Percentiles rank a stretch among this genome's conserved stretches.
These are phyloP conservation scores for Beauveria medogensis DNA, from an alignment of 2,329 filamentous ascomycete genomes.

Conservation along the genomic window DNA sequence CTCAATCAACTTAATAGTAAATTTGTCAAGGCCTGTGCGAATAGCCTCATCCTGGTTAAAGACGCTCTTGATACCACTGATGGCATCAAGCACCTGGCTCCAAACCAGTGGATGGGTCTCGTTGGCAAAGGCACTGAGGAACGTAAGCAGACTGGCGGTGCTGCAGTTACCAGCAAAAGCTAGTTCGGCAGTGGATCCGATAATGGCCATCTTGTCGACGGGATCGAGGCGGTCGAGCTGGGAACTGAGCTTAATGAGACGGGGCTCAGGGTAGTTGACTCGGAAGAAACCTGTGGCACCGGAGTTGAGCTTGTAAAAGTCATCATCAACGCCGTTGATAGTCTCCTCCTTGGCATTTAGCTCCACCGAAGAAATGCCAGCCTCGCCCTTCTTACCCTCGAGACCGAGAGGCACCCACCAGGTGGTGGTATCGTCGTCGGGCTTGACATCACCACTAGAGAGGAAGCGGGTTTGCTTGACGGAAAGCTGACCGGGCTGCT, in stretches of 20 bases:
- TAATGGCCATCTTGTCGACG: slow-evolving; percentile 86
- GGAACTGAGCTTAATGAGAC: slow-evolving; percentile 71
- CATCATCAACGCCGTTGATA: slow-evolving; percentile 63
- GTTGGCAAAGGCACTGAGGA: slow-evolving; percentile 73
- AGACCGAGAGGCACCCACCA: slow-evolving; percentile 95
- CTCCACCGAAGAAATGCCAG: slow-evolving; percentile 55
- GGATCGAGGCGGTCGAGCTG: slow-evolving; percentile 68
- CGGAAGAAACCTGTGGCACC: slow-evolving; percentile 84
- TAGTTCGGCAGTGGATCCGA: slow-evolving; percentile 83
- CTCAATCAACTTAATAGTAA: slow-evolving; percentile 68
- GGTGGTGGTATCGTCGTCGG: slow-evolving; percentile 81
- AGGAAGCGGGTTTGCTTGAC: slow-evolving; percentile 85
- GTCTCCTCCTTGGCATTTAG: slow-evolving; percentile 71
- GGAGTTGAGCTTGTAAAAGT: slow-evolving; percentile 91
- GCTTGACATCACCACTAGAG: slow-evolving; percentile 80
- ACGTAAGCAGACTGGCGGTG: slow-evolving; percentile 72
- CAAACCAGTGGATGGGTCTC: slow-evolving; percentile 86
- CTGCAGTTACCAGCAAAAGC: slow-evolving; percentile 80
- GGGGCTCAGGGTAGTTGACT: slow-evolving; percentile 83
- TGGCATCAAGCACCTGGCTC: slow-evolving; percentile 71
- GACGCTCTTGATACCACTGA: slow-evolving; percentile 72
- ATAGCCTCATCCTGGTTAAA: slow-evolving; percentile 71
- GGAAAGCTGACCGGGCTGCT: slow-evolving; percentile 73
- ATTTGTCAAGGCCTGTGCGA: slow-evolving; percentile 65
- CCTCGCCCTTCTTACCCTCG: slow-evolving; percentile 61